phyloP scores from a whole-genome alignment of 1,284 basidiomycete genomes.

The Mixia osmundae region DNA sequence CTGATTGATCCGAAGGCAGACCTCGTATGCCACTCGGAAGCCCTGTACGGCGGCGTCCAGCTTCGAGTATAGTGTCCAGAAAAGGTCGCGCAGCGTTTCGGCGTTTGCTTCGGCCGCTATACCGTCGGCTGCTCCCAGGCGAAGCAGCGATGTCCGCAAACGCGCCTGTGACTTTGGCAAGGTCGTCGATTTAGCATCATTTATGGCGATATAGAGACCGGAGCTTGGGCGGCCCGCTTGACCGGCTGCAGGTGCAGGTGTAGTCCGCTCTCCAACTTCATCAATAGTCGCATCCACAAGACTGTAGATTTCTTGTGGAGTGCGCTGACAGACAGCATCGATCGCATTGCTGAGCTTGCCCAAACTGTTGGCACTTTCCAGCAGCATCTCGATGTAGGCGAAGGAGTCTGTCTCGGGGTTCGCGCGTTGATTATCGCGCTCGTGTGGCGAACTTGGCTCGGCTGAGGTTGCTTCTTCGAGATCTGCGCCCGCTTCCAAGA shows the following conservation, averaged over 20 bases:
- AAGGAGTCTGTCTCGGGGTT: constrained; percentile 89
- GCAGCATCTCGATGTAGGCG: constrained; percentile 71
- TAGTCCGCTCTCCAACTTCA: constrained; percentile 61
- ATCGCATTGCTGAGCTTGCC: constrained; percentile 68
- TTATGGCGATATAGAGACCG: too few species aligned
- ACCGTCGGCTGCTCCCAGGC: not conserved
- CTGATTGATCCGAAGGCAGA: constrained; percentile 31
- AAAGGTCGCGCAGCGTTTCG: constrained; percentile 70
- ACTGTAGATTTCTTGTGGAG: constrained; percentile 60
- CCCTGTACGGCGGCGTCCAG: constrained; percentile 87
- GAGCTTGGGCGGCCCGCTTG: too few species aligned
- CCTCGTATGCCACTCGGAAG: constrained; percentile 72
- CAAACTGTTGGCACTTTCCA: constrained; percentile 75
- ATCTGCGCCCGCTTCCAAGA: constrained; percentile 32
- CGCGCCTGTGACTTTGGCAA: not conserved
- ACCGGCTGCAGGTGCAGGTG: too few species aligned
- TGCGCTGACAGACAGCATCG: constrained; percentile 60
- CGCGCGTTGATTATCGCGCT: too few species aligned
- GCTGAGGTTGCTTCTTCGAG: not conserved
- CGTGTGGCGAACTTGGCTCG: not conserved
- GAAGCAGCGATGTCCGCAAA: too few species aligned
- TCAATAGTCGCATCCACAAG: constrained; percentile 69
- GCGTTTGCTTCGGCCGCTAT: constrained; percentile 37
- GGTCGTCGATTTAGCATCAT: too few species aligned
- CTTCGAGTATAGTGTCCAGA: constrained; percentile 96